Evolutionary conservation across 352 stramenopile species (phyloP), one percentile per base, ranked within the genome.

Genomic region (Proteromonas lacertae): DNA sequence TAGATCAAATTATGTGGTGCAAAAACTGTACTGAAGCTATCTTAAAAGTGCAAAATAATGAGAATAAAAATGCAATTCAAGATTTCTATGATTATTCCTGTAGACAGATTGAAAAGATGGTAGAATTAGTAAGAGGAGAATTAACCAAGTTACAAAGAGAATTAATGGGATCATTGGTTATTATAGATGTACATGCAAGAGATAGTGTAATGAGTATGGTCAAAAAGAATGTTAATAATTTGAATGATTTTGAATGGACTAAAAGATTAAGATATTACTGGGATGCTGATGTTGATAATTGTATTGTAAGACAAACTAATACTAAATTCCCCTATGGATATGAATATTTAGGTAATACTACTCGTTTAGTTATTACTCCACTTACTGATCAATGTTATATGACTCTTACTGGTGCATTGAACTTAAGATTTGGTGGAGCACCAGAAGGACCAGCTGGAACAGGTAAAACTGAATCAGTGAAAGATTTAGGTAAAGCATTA

Each of bases 301-400:
- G 80, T 6, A 35, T 78, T 12, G 76, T 76, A 24, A 59, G 59
- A 5, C 67, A 79, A 47, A 74, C 64, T 13, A 60, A 60, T 44
- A 52, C 48, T 0, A 32, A 32, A 2, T 62, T 63, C 34, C 38
- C 46, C 2, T 86, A 83, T 42, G 70, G 69, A 0, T 83, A 81
- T 44, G 69, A 86, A 47, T 86, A 86, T 52, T 72, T 86, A 53
- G 70, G 70, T 3, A 73, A 69, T 7, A 69, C 63, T 24, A 69
- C 55, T 13, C 64, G 75, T 0, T 56, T 90, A 2, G 75, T 90
- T 36, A 88, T 90, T 45, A 90, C 75, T 18, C 75, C 74, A 22
- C 57, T 90, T 0, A 90, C 75, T 1, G 75, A 90, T 51, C 52
- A 68, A 14, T 89, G 75, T 46, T 90, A 90, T 42, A 88, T 90